Evolutionary conservation across 2,329 filamentous ascomycete genomes (phyloP), one percentile per base, ranked within the genome.

Genomic region (Phialophora expanda): DNA sequence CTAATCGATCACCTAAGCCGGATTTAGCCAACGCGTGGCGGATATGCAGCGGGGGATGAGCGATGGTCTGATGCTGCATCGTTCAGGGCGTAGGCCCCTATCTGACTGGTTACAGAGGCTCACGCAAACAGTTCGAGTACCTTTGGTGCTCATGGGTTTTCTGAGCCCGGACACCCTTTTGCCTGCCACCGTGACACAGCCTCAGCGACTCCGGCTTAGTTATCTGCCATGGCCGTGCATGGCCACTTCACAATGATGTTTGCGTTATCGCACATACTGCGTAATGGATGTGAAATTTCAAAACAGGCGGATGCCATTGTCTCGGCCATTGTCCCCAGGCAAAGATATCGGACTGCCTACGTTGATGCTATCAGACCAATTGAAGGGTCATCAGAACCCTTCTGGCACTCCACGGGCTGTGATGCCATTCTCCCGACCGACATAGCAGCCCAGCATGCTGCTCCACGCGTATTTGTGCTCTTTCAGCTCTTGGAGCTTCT

Each of bases 401-500:
- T 87, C 88, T 0, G 93, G 94, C 26, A 97, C 93, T 6, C 93
- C 93, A 46, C 83, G 91, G 0, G 91, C 87, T 72, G 64, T 64
- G 2, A 58, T 28, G 44, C 55, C 64, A 78, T 81, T 75, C 81
- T 82, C 69, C 81, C 83, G 70, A 0, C 94, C 94, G 4, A 94
- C 89, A 85, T 93, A 99, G 17, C 89, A 91, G 5, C 91, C 93
- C 32, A 96, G 78, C 71, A 95, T 82, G 32, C 83, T 83, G 75
- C 93, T 96, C 91, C 92, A 99, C 65, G 86, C 86, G 76, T 93
- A 93, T 51, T 92, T 90, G 14, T 96, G 84, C 62, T 89, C 87
- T 73, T 91, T 89, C 54, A 98, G 90, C 76, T 96, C 89, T 72
- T 87, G 87, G 30, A 73, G 65, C 61, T 69, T 71, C 30, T 76